A percentile compares a stretch with the other conserved stretches of the same genome.
phyloP scores from a whole-genome alignment of 768 basidiomycete genomes.

The Kwoniella dejecticola region DNA sequence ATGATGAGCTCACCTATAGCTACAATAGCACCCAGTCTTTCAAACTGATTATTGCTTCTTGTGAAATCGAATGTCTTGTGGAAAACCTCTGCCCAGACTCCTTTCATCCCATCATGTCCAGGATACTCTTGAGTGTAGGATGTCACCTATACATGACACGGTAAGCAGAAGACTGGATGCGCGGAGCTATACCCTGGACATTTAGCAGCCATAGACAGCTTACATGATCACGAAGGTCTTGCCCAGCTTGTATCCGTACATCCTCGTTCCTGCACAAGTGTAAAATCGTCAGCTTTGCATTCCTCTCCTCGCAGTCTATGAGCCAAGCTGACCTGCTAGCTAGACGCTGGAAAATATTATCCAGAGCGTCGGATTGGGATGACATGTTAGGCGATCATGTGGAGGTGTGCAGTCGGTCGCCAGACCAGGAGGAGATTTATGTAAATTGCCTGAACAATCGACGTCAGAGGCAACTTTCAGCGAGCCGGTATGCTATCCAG shows the following conservation, averaged over 20 bases:
- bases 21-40: constrained; percentile 41
- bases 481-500: no score
- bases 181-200: no score
- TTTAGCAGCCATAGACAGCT: background rate
- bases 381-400: constrained; percentile 35
- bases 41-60: constrained; percentile 44
- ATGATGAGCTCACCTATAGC: constrained; percentile 40
- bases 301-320: no score
- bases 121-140: constrained; percentile 40
- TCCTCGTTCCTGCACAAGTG: constrained; percentile 62
- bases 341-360: constrained; percentile 43
- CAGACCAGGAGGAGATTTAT: constrained; percentile 3
- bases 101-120: constrained; percentile 45
- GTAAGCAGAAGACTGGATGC: no score
- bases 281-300: constrained; percentile 1
- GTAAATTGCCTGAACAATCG: no score
- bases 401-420: constrained; percentile 12
- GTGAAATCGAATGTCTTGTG: constrained; percentile 48
- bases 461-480: no score
- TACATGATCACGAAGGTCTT: constrained; percentile 41
- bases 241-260: constrained; percentile 67
- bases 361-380: constrained; percentile 45
- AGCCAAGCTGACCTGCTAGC: constrained; percentile 41
- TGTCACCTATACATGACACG: constrained; percentile 19
- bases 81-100: constrained; percentile 44